These are phyloP conservation scores for Kappamyces sp. DNA, from an alignment of 192 early-diverging fungal species.

Conservation along the genomic window DNA sequence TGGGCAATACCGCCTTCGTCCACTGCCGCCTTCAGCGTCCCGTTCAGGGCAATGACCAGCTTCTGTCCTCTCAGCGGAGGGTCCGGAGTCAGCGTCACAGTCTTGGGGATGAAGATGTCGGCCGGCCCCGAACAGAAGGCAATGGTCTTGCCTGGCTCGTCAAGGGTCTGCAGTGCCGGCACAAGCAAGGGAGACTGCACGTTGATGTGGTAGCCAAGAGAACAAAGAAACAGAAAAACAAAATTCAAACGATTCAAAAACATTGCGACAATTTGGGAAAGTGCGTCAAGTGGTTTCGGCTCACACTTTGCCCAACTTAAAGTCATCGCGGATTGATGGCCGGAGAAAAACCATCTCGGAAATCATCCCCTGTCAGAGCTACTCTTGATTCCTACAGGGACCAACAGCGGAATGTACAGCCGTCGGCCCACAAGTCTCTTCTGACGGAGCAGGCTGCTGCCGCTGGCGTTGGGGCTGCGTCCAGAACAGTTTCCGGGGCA, in stretches of 20 bases:
- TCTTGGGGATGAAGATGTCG: slow-evolving; percentile 33
- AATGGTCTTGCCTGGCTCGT: not conserved
- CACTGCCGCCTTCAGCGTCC: slow-evolving; percentile 29
- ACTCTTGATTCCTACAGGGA: not conserved
- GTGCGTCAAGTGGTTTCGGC: slow-evolving; percentile 3
- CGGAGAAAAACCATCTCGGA: slow-evolving; percentile 1
- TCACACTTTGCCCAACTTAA: slow-evolving; percentile 1
- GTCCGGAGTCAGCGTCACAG: slow-evolving; percentile 33
- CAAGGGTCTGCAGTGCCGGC: slow-evolving; percentile 5
- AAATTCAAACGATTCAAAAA: not conserved
- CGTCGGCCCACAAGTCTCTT: too few species aligned
- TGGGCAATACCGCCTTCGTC: slow-evolving; percentile 35
- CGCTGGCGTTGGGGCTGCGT: too few species aligned
- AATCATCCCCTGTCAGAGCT: not conserved
- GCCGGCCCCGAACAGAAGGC: slow-evolving; percentile 8
- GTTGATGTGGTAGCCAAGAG: slow-evolving; percentile 10
- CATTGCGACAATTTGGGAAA: not conserved
- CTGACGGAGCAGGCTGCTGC: too few species aligned
- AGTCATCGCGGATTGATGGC: not conserved
- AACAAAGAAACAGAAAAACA: slow-evolving; percentile 5
- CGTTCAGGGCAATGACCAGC: slow-evolving; percentile 33
- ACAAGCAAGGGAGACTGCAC: slow-evolving; percentile 7
- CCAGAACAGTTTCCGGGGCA: too few species aligned
- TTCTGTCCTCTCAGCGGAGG: slow-evolving; percentile 36
- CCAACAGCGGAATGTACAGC: not conserved